Evolutionary conservation across 1,284 basidiomycete species (phyloP).

Genomic region (Cryptococcus wingfieldii): DNA sequence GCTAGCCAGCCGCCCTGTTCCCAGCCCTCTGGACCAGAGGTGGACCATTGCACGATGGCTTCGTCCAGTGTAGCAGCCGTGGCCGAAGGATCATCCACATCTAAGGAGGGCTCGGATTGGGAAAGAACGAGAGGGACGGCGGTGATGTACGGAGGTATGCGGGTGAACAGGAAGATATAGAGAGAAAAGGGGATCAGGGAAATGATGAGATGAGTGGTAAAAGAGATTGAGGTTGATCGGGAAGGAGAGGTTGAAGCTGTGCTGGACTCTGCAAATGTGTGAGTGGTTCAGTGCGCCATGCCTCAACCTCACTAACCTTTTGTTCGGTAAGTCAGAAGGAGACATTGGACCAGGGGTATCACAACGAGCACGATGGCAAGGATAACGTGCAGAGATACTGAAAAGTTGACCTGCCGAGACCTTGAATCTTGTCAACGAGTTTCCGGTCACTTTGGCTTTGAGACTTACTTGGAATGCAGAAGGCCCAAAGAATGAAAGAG

Average conservation of each 20-base stretch:
- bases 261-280: slow-evolving; percentile 11
- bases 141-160: slow-evolving; percentile 46
- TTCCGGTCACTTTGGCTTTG: background rate
- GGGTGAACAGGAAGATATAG: slow-evolving; percentile 47
- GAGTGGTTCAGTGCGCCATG: background rate
- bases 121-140: slow-evolving; percentile 13
- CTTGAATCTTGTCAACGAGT: slow-evolving; percentile 8
- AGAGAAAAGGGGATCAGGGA: slow-evolving; percentile 44
- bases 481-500: slow-evolving; percentile 41
- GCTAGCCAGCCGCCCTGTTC: slow-evolving; percentile 44
- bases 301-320: slow-evolving; percentile 25
- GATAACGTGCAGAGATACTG: slow-evolving; percentile 42
- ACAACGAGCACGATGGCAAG: slow-evolving; percentile 43
- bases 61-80: slow-evolving; percentile 16
- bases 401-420: slow-evolving; percentile 46
- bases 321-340: slow-evolving; percentile 46
- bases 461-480: slow-evolving; percentile 35
- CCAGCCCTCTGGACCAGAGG: slow-evolving; percentile 38
- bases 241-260: slow-evolving; percentile 15
- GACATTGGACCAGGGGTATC: slow-evolving; percentile 45
- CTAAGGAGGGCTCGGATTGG: background rate
- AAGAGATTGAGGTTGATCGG: slow-evolving; percentile 21
- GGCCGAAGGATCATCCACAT: slow-evolving; percentile 12
- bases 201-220: slow-evolving; percentile 36
- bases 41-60: slow-evolving; percentile 24